Evolutionary conservation across 2,329 filamentous ascomycete species (phyloP), one percentile per base, ranked within the genome.

Genomic region (Drechmeria coniospora): DNA sequence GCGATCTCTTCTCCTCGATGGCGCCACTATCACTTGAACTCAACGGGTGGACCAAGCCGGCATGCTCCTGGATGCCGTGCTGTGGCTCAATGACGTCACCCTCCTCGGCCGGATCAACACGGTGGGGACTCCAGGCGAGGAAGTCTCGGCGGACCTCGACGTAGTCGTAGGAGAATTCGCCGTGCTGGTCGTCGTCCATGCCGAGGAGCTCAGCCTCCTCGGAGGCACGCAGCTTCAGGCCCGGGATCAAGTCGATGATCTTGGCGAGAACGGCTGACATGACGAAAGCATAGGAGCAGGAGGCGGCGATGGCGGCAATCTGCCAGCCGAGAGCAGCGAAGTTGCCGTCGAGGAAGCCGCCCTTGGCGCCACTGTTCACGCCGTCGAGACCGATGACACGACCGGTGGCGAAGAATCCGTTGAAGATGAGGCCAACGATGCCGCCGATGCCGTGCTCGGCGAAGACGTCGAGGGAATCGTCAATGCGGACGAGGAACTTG

Each of bases 81-180:
- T 79, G 72, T 11, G 79, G 76, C 40, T 50, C 50, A 29, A 77
- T 51, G 18, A 64, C 56, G 43, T 68, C 62, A 34, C 73, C 69
- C 36, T 66, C 58, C 32, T 63, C 53, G 27, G 65, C 61, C 15
- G 72, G 76, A 40, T 79, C 72, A 35, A 60, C 63, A 45, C 76
- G 76, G 19, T 77, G 73, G 1, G 81, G 81, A 17, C 79, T 86
- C 81, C 81, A 90, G 33, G 81, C 81, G 21, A 90, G 70, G 63
- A 86, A 90, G 56, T 90, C 81, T 45, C 81, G 74, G 47, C 81
- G 77, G 33, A 87, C 79, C 65, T 90, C 81, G 39, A 90, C 81
- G 51, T 87, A 90, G 52, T 90, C 81, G 61, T 87, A 87, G 9
- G 80, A 81, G 49, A 87, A 90, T 56, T 90, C 81, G 54, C 81